Conservation (phyloP, 202 grass and related monocot genomes). For the Panicum hallii region DNA sequence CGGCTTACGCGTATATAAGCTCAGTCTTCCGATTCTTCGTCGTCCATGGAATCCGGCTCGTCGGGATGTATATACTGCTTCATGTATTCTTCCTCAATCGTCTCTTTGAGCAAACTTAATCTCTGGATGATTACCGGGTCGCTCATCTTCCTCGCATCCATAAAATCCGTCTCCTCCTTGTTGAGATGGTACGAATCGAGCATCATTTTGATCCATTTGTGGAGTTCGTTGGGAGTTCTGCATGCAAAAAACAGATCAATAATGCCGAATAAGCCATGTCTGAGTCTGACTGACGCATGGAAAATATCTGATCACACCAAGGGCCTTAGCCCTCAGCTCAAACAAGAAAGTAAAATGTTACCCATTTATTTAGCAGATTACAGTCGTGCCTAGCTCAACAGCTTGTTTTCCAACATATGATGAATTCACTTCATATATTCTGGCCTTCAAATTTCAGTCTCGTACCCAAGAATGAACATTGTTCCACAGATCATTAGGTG, state of each 20-base stretch:
- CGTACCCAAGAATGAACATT: neutral
- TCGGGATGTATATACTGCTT: slow-evolving; percentile 54
- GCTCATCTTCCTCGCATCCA: slow-evolving; percentile 75
- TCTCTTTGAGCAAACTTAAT: slow-evolving; percentile 75
- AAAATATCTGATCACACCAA: neutral
- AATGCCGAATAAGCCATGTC: slow-evolving; percentile 15
- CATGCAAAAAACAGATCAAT: slow-evolving; percentile 21
- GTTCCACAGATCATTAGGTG: neutral
- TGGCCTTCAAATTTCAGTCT: neutral
- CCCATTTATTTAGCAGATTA: neutral
- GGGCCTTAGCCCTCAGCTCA: neutral
- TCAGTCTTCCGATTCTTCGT: slow-evolving; percentile 37
- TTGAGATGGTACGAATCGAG: slow-evolving; percentile 87
- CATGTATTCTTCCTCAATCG: slow-evolving; percentile 73
- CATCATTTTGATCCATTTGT: slow-evolving; percentile 90
- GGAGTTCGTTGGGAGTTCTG: slow-evolving; percentile 90
- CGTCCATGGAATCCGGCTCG: slow-evolving; percentile 40
- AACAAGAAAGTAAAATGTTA: slow-evolving; percentile 20
- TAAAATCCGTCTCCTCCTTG: slow-evolving; percentile 76
- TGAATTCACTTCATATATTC: neutral
- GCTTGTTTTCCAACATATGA: neutral
- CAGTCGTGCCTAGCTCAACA: neutral
- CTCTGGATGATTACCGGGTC: slow-evolving; percentile 88
- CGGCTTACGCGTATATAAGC: neutral
- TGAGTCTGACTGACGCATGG: neutral